Evolutionary conservation across 2,329 filamentous ascomycete genomes (phyloP), one percentile per base, ranked within the genome.

Genomic region (Ceratocystis albifundus): DNA sequence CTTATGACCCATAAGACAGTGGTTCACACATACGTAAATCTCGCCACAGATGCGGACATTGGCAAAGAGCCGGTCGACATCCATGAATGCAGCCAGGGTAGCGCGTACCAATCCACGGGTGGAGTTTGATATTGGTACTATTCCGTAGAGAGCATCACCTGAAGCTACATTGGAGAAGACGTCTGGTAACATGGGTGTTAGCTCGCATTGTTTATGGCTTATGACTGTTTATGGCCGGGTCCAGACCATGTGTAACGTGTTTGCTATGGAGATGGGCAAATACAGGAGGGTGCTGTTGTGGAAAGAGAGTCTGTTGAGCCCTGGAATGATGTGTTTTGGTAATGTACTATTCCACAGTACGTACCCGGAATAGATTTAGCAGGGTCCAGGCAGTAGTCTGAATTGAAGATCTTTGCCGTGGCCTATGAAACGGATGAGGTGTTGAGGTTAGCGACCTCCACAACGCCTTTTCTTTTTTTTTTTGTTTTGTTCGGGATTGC

Each of bases 111-210:
- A 87, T 72, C 94, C 94, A 75, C 97, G 96, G 73, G 90, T 93
- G 50, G 89, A 95, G 79, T 99, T 99, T 74, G 97, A 93, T 76
- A 96, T 92, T 5, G 94, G 94, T 1, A 96, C 88, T 41, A 97
- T 88, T 70, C 92, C 94, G 66, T 86, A 86, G 64, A 82, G 76
- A 0, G 84, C 84, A 57, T 78, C 74, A 67, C 83, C 81, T 46
- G 80, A 79, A 72, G 95, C 90, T 4, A 96, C 88, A 17, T 85
- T 81, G 63, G 86, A 80, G 75, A 96, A 96, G 71, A 96, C 85
- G 73, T 94, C 90, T 87, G 70, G 63, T 44, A 17, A 57, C 10
- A 8, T 15, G 0, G 5, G 48, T 48, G 61, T 63, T 25, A 64
- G 65, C 46, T 25, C 4, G 48, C 8, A 22, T 3, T 53, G 17